Base-by-base conservation (phyloP, 1,139 yeast species). In the Saccharomyces hybrid region DNA sequence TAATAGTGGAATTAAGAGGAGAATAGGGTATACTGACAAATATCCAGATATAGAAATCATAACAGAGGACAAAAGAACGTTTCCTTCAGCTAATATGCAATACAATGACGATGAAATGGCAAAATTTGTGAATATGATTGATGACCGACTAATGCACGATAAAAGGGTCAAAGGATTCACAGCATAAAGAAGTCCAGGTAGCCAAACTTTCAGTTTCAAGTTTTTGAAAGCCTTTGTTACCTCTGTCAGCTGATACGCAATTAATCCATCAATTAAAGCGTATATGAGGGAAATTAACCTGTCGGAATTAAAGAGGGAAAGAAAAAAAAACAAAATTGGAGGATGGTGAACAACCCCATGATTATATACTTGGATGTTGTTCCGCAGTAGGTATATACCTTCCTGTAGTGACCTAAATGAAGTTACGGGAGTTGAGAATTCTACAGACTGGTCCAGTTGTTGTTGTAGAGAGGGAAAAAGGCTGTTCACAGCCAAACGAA, bases 291-390 rank as follows among this genome's bases (percentile, higher is more conserved):
- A 32, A 4, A 65, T 61, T 47, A 70, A 60, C 16, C 57, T 59
- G 16, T 62, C 51, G 56, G 68, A 54, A 8, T 59, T 60, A 48
- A 82, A 58, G 2, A 75, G 57, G 31, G 76, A 74, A 59, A 86
- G 74, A 9, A 81, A 60, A 5, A 77, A 73, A 53, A 88, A 77
- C 47, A 88, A 65, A 34, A 91, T 67, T 1, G 97, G 97, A 4
- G 95, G 79, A 65, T 89, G 95, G 68, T 90, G 95, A 50, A 86
- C 88, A 31, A 88, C 84, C 1, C 96, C 96, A 20, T 96, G 96
- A 57, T 82, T 82, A 64, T 90, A 91, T 5, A 91, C 82, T 56
- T 84, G 78, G 50, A 86, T 75, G 13, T 78, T 77, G 59, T 83
- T 79, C n/a, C 76, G 70, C 55, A 81, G 72, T 58, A 88, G 79